Evolutionary conservation across 75 land plant genomes (phyloP).

Genomic region (Cunninghamia lanceolata): DNA sequence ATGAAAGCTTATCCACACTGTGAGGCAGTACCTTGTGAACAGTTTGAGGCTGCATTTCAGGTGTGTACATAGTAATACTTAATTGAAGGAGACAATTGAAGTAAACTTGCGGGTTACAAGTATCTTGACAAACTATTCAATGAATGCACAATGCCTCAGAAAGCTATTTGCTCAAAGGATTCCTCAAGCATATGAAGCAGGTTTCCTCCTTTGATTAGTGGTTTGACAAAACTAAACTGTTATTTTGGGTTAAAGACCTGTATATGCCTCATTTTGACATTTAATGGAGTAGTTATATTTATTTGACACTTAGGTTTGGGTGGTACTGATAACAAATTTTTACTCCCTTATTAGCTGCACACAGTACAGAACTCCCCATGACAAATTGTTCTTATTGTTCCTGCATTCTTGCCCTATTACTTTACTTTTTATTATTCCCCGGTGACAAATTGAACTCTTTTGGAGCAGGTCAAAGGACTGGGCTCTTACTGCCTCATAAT

Average conservation of each 20-base stretch:
- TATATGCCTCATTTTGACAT: neutral
- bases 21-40: constrained; percentile 60
- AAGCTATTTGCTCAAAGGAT: neutral
- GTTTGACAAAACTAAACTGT: neutral
- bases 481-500: neutral
- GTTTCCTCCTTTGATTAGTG: neutral
- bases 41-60: constrained; percentile 58
- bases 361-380: neutral
- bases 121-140: neutral
- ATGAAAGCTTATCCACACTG: constrained; percentile 48
- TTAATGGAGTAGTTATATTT: neutral
- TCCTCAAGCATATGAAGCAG: neutral
- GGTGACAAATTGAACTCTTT: neutral
- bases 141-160: neutral
- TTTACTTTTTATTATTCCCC: neutral
- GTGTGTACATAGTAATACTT: constrained; percentile 8
- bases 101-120: neutral
- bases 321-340: neutral
- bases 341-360: neutral
- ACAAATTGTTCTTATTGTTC: neutral
- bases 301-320: neutral
- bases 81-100: neutral
- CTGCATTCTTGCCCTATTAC: neutral
- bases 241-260: neutral
- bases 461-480: neutral